phyloP scores from a whole-genome alignment of 306 rosid genomes.

The Calophaca sinica region DNA sequence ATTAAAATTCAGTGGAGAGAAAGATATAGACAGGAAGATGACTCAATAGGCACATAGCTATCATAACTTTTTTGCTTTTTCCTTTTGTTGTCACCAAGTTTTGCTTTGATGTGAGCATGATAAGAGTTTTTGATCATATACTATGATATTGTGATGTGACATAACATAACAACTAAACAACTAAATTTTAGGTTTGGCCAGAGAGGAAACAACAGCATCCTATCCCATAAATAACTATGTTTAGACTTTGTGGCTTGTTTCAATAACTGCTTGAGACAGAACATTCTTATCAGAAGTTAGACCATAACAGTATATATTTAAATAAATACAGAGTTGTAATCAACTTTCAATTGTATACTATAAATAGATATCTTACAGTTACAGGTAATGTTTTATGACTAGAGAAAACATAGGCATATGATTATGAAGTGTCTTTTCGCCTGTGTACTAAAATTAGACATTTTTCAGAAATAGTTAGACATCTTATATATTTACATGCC shows the following conservation, averaged over 20 bases:
- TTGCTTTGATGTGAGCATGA: not conserved
- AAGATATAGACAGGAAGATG: not conserved
- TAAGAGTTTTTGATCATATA: not conserved
- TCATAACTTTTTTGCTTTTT: not conserved
- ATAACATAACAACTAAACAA: not conserved
- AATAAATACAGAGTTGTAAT: not conserved
- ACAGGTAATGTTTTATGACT: not conserved
- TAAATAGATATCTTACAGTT: conserved; percentile 32
- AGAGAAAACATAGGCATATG: not conserved
- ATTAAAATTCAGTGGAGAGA: not conserved
- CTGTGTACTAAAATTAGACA: conserved; percentile 26
- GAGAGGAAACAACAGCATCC: not conserved
- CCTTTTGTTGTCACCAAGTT: no score
- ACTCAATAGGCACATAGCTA: no score
- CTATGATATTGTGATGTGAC: not conserved
- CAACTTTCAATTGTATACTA: not conserved
- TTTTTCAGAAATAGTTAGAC: no score
- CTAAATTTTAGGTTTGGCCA: not conserved
- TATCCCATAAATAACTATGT: not conserved
- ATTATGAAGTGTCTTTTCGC: not conserved
- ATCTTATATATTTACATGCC: no score
- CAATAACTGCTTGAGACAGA: not conserved
- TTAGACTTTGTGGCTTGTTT: not conserved
- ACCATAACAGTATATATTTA: not conserved
- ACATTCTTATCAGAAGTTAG: conserved; percentile 23